Evolutionary conservation across 192 early-diverging fungal genomes (phyloP).

Genomic region (Gamsiella multidivaricata): DNA sequence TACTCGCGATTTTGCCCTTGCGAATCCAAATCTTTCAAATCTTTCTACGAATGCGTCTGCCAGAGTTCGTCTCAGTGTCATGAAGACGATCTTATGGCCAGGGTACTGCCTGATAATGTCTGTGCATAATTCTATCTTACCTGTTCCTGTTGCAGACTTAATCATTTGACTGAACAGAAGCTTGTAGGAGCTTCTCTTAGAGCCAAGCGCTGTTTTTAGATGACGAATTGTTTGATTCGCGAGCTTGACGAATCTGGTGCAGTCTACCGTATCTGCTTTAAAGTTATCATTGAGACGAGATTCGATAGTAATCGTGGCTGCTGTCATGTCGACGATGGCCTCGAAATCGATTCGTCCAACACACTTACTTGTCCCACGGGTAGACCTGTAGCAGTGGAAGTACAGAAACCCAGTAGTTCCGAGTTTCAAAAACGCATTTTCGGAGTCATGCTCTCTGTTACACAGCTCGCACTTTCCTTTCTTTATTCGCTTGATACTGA

Average conservation of each 20-base stretch:
- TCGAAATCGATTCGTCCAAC: not conserved
- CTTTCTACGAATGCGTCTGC: not conserved
- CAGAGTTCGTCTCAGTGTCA: slow-evolving; percentile 1
- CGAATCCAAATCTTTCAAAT: not conserved
- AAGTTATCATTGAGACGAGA: not conserved
- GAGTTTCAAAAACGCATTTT: slow-evolving; percentile 17
- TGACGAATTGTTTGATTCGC: too few relatives aligned
- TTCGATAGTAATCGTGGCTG: not conserved
- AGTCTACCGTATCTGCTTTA: not conserved
- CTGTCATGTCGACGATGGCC: too few relatives aligned
- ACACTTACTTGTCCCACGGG: too few relatives aligned
- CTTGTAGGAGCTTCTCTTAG: too few relatives aligned
- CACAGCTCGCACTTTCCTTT: slow-evolving; percentile 22
- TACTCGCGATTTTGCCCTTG: not conserved
- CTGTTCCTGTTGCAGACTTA: slow-evolving; percentile 5
- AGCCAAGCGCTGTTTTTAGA: too few relatives aligned
- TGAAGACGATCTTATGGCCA: not conserved
- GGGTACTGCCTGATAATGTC: slow-evolving; percentile 1
- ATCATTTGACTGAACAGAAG: not conserved
- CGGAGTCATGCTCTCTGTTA: slow-evolving; percentile 1
- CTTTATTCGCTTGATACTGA: slow-evolving; percentile 6
- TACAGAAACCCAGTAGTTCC: not conserved
- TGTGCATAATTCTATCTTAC: not conserved
- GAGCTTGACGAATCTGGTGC: not conserved
- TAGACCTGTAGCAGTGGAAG: slow-evolving; percentile 22